Percentiles rank a stretch among this genome's conserved stretches.
phyloP scores from a whole-genome alignment of 2,329 filamentous ascomycete species.

The Ascochyta clinopodiicola region DNA sequence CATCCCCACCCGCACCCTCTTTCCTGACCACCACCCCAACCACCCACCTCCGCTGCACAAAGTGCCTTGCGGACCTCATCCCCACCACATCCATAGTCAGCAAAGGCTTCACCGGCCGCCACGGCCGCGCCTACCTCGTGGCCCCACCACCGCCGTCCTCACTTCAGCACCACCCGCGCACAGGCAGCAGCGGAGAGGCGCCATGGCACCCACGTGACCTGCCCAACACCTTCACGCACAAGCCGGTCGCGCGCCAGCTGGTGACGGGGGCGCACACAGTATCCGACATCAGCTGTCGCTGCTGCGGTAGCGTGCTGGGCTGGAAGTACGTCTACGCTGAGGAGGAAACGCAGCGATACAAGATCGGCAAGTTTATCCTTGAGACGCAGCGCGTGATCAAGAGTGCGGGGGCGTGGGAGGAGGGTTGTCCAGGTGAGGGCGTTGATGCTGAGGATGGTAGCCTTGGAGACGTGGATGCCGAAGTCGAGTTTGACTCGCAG shows the following conservation, averaged over 20 bases:
- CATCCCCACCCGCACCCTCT: constrained; percentile 29
- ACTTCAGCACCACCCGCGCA: constrained; percentile 26
- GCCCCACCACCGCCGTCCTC: constrained; percentile 50
- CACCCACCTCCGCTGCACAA: constrained; percentile 65
- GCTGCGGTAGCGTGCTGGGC: constrained; percentile 64
- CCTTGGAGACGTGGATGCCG: constrained; percentile 17
- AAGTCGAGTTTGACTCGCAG: constrained; percentile 68
- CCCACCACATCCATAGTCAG: constrained; percentile 66
- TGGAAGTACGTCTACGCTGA: constrained; percentile 71
- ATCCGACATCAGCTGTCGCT: constrained; percentile 63
- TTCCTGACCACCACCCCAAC: constrained; percentile 45
- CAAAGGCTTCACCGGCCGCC: constrained; percentile 70
- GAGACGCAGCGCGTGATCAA: constrained; percentile 64
- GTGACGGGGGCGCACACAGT: constrained; percentile 70
- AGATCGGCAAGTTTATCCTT: constrained; percentile 71
- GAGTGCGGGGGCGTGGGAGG: constrained; percentile 59
- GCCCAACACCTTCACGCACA: constrained; percentile 65
- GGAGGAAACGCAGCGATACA: constrained; percentile 67
- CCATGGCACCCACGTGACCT: constrained; percentile 47
- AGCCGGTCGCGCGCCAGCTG: constrained; percentile 63
- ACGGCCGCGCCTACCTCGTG: constrained; percentile 70
- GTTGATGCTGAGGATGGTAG: constrained; percentile 32
- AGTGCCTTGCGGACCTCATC: constrained; percentile 66
- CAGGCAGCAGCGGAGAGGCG: constrained; percentile 15
- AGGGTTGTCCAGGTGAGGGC: constrained; percentile 5